Percentiles rank a stretch among this genome's conserved stretches.
phyloP scores from a whole-genome alignment of 139 green algal genomes.

The Mesotaenium endlicherianum region DNA sequence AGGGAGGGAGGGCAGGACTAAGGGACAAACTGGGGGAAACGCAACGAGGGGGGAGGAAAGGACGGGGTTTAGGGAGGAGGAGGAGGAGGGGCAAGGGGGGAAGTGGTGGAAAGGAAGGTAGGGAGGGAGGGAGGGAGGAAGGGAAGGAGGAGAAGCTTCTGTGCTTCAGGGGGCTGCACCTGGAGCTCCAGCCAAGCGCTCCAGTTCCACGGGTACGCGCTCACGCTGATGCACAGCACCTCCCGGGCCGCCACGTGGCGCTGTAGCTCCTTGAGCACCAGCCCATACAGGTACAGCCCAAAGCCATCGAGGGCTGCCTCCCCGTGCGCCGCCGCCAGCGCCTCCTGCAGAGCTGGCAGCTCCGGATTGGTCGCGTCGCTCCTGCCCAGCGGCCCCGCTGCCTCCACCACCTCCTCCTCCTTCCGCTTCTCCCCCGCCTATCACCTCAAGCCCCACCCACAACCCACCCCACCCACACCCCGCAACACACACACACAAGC shows the following conservation, averaged over 20 bases:
- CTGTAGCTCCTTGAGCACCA: constrained; percentile 70
- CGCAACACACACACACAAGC: too few species aligned
- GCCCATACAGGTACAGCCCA: constrained; percentile 54
- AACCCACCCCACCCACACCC: too few species aligned
- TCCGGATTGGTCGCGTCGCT: constrained; percentile 62
- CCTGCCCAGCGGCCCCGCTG: constrained; percentile 51
- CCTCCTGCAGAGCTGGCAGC: constrained; percentile 60
- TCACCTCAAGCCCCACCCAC: too few species aligned
- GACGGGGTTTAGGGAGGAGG: not conserved
- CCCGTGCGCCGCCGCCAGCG: constrained; percentile 29
- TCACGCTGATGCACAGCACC: constrained; percentile 59
- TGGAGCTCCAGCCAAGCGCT: constrained; percentile 83
- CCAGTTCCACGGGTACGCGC: constrained; percentile 87
- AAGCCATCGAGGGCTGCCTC: constrained; percentile 21
- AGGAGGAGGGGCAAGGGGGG: not conserved
- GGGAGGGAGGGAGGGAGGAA: not conserved
- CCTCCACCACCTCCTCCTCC: constrained; percentile 78
- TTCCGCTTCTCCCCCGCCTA: constrained; percentile 82
- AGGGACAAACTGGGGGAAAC: too few species aligned
- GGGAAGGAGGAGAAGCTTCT: not conserved
- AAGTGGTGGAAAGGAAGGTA: not conserved
- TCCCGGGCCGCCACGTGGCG: constrained; percentile 53
- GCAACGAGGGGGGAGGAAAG: not conserved
- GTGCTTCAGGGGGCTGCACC: too few species aligned
- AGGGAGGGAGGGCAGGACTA: not conserved